A percentile compares a stretch with the other conserved stretches of the same genome.
Evolutionary conservation across 1,139 yeast genomes (phyloP).

Genomic region (Chernovozyma aurita): DNA sequence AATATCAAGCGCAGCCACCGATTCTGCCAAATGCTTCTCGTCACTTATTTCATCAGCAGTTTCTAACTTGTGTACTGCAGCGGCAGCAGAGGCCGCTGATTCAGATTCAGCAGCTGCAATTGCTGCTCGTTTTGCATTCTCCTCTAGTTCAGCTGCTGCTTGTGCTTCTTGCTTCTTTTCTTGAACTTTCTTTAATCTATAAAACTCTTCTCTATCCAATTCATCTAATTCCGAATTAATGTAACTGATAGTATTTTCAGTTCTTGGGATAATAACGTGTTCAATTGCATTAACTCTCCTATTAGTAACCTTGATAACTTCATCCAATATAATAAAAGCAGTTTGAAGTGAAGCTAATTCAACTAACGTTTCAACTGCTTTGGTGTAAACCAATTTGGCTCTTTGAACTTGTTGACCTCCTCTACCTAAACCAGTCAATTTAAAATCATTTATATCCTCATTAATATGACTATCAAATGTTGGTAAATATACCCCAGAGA

Average conservation of each 20-base stretch:
- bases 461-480: slow-evolving; percentile 84
- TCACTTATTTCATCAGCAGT: slow-evolving; percentile 5
- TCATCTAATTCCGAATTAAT: slow-evolving; percentile 96
- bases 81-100: slow-evolving; percentile 10
- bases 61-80: no score
- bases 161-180: slow-evolving; percentile 86
- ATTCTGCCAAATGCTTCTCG: slow-evolving; percentile 13
- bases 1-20: slow-evolving; percentile 22
- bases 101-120: slow-evolving; percentile 7
- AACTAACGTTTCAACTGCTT: slow-evolving; percentile 93
- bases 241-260: slow-evolving; percentile 89
- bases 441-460: slow-evolving; percentile 85
- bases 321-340: slow-evolving; percentile 93
- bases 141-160: slow-evolving; percentile 60
- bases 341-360: slow-evolving; percentile 94
- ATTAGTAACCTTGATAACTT: slow-evolving; percentile 94
- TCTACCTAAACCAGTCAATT: slow-evolving; percentile 93
- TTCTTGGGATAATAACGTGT: slow-evolving; percentile 95
- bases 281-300: slow-evolving; percentile 98
- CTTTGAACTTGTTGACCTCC: slow-evolving; percentile 98
- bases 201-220: slow-evolving; percentile 96
- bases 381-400: slow-evolving; percentile 88
- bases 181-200: slow-evolving; percentile 92
- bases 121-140: slow-evolving; percentile 17
- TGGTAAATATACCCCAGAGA: slow-evolving; percentile 91